Conservation (phyloP, 805 yeast species). For the Starmerella scarabaei region DNA sequence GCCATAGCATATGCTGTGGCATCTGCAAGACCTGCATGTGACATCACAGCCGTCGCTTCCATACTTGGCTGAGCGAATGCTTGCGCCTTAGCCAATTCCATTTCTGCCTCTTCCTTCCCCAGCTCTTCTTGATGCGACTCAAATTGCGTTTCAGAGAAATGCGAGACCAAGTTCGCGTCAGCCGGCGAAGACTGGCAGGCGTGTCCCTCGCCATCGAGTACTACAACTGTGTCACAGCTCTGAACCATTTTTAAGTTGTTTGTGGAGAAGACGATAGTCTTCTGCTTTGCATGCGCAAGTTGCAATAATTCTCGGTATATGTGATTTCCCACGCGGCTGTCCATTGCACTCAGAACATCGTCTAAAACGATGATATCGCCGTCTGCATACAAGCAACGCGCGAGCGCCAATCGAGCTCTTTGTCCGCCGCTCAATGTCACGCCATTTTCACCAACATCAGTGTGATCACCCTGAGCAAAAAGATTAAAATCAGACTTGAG, state of each 20-base stretch:
- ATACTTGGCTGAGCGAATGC: neutral
- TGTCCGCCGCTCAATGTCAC: conserved; percentile 83
- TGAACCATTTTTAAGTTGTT: conserved; percentile 65
- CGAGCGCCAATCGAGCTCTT: conserved; percentile 69
- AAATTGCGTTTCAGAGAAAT: neutral
- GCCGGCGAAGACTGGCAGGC: neutral
- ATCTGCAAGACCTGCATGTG: neutral
- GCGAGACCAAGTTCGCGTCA: neutral
- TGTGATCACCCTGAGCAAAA: conserved; percentile 12
- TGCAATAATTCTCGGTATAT: conserved; percentile 52
- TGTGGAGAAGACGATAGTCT: conserved; percentile 66
- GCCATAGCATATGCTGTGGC: neutral
- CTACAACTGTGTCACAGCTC: conserved; percentile 54
- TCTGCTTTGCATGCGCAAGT: conserved; percentile 38
- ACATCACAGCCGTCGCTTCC: neutral
- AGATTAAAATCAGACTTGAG: conserved; percentile 10
- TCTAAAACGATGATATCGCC: conserved; percentile 56
- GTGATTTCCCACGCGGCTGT: conserved; percentile 71
- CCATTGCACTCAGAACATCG: conserved; percentile 77
- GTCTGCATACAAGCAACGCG: conserved; percentile 61
- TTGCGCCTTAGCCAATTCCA: neutral
- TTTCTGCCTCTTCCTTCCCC: neutral
- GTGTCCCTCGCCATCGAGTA: conserved; percentile 43
- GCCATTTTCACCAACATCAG: conserved; percentile 77
- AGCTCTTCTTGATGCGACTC: neutral